Conservation (phyloP, 179 eudicot species). For the Patellifolia procumbens region DNA sequence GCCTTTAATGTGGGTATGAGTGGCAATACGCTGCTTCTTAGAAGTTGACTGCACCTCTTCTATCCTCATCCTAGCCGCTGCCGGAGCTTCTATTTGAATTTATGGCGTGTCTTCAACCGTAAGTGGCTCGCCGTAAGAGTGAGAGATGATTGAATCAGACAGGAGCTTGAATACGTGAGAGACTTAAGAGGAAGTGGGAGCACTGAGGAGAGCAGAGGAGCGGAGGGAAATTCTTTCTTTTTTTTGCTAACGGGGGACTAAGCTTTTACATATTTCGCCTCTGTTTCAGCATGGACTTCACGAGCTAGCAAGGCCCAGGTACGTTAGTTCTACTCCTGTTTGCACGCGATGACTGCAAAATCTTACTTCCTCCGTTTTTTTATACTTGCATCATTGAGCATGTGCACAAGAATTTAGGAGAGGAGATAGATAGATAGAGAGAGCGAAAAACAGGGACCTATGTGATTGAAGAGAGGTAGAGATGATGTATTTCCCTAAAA, state of each 20-base stretch:
- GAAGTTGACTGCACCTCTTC: constrained; percentile 94
- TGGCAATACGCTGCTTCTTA: constrained; percentile 92
- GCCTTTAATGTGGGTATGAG: constrained; percentile 96
- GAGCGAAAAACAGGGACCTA: no score
- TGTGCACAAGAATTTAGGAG: no score
- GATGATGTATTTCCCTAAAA: no score
- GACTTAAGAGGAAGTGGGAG: background rate
- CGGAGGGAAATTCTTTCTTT: background rate
- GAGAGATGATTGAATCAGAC: background rate
- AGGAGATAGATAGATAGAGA: no score
- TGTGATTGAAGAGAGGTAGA: no score
- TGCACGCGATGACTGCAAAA: no score
- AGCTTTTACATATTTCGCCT: background rate
- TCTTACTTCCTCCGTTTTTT: no score
- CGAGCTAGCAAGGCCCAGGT: no score
- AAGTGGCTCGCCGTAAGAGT: background rate
- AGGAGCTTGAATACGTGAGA: background rate
- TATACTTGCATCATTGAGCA: no score
- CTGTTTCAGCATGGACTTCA: no score
- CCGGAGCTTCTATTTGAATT: background rate
- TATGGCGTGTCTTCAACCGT: background rate
- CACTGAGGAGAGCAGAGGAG: no score
- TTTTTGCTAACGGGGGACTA: background rate
- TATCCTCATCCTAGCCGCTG: constrained; percentile 74
- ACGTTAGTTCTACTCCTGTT: no score